Evolutionary conservation across 1,139 yeast genomes (phyloP).

Genomic region (Geotrichum carabidarum): DNA sequence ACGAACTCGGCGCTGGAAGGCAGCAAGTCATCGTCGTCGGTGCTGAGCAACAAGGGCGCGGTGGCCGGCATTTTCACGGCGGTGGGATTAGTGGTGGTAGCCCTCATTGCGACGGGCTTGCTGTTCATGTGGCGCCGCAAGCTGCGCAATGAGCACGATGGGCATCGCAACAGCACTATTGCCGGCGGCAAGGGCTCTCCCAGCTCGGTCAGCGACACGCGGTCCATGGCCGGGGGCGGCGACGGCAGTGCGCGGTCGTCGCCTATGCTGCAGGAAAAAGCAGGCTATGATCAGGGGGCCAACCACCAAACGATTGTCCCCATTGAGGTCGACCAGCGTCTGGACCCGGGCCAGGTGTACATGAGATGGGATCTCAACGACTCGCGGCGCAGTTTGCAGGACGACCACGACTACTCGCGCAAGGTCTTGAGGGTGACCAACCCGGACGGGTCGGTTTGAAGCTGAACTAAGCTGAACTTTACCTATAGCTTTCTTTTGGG

Average conservation of each 20-base stretch:
- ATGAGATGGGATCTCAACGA: conserved; percentile 48
- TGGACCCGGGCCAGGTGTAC: conserved; percentile 64
- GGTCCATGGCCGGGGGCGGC: conserved; percentile 3
- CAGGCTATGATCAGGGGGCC: conserved; percentile 7
- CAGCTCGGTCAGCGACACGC: conserved; percentile 9
- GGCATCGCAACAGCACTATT: not conserved
- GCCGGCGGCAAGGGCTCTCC: conserved; percentile 19
- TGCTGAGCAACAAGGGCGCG: conserved; percentile 56
- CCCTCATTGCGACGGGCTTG: conserved; percentile 37
- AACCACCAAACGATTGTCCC: conserved; percentile 40
- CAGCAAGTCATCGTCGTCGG: conserved; percentile 19
- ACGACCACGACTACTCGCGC: conserved; percentile 69
- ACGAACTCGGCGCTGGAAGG: conserved; percentile 1
- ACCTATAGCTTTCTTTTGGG: no score
- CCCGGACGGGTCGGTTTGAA: conserved; percentile 38
- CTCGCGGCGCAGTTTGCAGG: conserved; percentile 62
- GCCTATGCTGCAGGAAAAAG: not conserved
- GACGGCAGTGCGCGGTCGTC: not conserved
- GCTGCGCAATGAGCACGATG: conserved; percentile 23
- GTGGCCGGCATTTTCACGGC: conserved; percentile 73
- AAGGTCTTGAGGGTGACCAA: conserved; percentile 66
- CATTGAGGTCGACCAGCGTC: conserved; percentile 58
- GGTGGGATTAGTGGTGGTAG: conserved; percentile 54
- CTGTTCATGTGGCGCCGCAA: conserved; percentile 25
- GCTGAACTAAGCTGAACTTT: not conserved